Percentiles rank a stretch among this genome's conserved stretches.
phyloP scores from a whole-genome alignment of 129 eudicot genomes.

The Pseudognaphalium luteoalbum region DNA sequence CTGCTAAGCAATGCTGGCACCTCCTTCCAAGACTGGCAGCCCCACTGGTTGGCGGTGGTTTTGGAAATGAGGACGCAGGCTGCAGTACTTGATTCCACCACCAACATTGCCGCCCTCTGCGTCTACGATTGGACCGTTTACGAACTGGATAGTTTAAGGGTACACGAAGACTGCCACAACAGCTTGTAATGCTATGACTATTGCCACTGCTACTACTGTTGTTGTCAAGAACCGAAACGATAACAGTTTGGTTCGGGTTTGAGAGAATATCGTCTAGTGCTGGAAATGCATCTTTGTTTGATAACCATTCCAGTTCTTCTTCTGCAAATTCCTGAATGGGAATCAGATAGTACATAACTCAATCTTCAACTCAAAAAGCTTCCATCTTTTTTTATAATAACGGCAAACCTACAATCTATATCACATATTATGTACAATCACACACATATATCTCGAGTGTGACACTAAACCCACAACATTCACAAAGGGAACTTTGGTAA shows the following conservation, averaged over 20 bases:
- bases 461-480: too few species aligned
- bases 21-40: constrained; percentile 46
- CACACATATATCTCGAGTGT: too few species aligned
- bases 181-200: constrained; percentile 44
- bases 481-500: neutral
- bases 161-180: constrained; percentile 48
- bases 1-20: constrained; percentile 75
- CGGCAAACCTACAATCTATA: neutral
- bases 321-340: constrained; percentile 59
- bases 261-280: constrained; percentile 65
- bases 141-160: constrained; percentile 46
- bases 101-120: constrained; percentile 41
- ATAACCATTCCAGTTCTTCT: constrained; percentile 94
- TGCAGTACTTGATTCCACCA: constrained; percentile 42
- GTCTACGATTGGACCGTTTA: constrained; percentile 57
- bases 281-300: constrained; percentile 89
- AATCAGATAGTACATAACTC: neutral
- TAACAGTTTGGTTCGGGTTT: constrained; percentile 19
- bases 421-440: neutral
- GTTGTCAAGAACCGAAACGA: constrained; percentile 70
- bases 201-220: constrained; percentile 47
- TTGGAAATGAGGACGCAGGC: constrained; percentile 1
- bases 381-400: neutral
- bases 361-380: neutral
- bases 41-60: constrained; percentile 18